A percentile compares a stretch with the other conserved stretches of the same genome.
These are phyloP conservation scores for Fibroporia radiculosa DNA, from an alignment of 768 basidiomycete species.

Conservation along the genomic window DNA sequence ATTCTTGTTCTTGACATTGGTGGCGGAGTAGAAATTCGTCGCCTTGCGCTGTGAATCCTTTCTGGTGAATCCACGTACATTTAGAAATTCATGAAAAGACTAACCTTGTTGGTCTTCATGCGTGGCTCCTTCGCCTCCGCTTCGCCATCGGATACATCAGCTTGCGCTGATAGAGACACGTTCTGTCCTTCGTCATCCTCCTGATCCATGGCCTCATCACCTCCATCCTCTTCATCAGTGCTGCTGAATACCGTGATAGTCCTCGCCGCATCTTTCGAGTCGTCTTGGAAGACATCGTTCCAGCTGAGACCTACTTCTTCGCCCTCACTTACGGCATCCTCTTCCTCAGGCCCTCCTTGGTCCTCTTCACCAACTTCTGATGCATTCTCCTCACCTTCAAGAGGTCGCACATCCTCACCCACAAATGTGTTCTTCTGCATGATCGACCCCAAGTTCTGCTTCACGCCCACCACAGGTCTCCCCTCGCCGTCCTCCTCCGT, in stretches of 20 bases:
- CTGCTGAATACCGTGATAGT: slow-evolving; percentile 18
- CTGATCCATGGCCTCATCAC: neutral
- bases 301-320: slow-evolving; percentile 55
- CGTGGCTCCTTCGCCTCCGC: slow-evolving; percentile 44
- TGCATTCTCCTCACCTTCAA: slow-evolving; percentile 39
- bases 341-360: slow-evolving; percentile 34
- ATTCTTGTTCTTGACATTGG: slow-evolving; percentile 87
- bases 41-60: slow-evolving; percentile 58
- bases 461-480: slow-evolving; percentile 51
- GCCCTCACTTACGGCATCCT: slow-evolving; percentile 29
- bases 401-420: slow-evolving; percentile 68
- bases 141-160: slow-evolving; percentile 28
- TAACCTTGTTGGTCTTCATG: slow-evolving; percentile 88
- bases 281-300: slow-evolving; percentile 79
- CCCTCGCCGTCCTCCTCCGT: slow-evolving; percentile 25
- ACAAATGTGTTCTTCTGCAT: slow-evolving; percentile 86
- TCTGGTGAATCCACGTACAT: slow-evolving; percentile 1
- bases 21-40: slow-evolving; percentile 77
- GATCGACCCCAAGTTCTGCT: slow-evolving; percentile 81
- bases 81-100: neutral
- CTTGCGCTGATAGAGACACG: slow-evolving; percentile 12
- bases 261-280: slow-evolving; percentile 14
- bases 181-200: neutral
- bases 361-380: slow-evolving; percentile 26
- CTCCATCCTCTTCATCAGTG: slow-evolving; percentile 14